Evolutionary conservation across 2,329 filamentous ascomycete species (phyloP).

Genomic region (Rutstroemia sp.): DNA sequence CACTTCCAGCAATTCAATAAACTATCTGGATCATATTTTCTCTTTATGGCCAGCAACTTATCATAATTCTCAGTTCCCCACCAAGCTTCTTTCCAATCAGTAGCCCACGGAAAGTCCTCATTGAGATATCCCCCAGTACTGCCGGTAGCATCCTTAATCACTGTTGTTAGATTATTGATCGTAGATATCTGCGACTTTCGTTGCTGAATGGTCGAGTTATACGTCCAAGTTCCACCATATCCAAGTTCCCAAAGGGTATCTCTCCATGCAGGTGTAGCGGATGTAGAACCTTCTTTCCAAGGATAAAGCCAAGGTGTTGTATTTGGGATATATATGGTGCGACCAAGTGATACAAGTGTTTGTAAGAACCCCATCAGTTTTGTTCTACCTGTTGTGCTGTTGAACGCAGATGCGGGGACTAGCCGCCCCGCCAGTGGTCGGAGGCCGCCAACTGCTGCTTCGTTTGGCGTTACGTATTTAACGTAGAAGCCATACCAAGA

Average conservation of each 20-base stretch:
- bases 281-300: constrained; percentile 12
- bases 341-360: constrained; percentile 7
- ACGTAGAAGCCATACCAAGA: constrained; percentile 15
- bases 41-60: constrained; percentile 15
- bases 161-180: not conserved
- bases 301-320: constrained; percentile 13
- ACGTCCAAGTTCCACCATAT: constrained; percentile 3
- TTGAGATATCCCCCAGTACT: constrained; percentile 16
- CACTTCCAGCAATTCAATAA: constrained; percentile 19
- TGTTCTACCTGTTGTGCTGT: not conserved
- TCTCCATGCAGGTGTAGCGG: constrained; percentile 14
- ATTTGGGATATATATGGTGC: constrained; percentile 12
- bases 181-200: not conserved
- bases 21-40: constrained; percentile 16
- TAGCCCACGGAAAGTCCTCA: constrained; percentile 14
- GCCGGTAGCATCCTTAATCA: constrained; percentile 7
- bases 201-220: constrained; percentile 8
- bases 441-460: constrained; percentile 7
- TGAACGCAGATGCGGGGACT: constrained; percentile 11
- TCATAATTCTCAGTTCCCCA: constrained; percentile 15
- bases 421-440: constrained; percentile 8
- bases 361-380: constrained; percentile 10
- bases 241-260: constrained; percentile 12
- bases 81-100: constrained; percentile 15
- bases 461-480: constrained; percentile 11